Evolutionary conservation across 192 early-diverging fungal species (phyloP).

Genomic region (Pecoramyces ruminantium): DNA sequence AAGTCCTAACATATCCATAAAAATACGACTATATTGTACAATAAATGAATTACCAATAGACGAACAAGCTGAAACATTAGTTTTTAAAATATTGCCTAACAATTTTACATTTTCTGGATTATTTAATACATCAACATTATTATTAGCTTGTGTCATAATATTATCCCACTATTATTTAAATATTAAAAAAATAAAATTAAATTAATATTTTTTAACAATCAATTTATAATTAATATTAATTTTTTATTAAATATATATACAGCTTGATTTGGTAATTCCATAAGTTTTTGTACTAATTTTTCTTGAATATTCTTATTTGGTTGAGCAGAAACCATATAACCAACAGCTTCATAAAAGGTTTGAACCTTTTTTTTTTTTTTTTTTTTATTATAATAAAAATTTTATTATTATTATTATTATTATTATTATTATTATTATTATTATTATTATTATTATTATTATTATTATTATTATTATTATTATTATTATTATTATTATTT

Average conservation of each 20-base stretch:
- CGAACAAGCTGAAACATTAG: slow-evolving; percentile 79
- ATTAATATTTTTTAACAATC: not conserved
- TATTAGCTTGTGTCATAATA: slow-evolving; percentile 50
- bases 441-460: no score
- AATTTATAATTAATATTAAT: not conserved
- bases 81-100: slow-evolving; percentile 83
- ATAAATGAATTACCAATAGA: slow-evolving; percentile 79
- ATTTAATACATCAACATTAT: slow-evolving; percentile 50
- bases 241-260: slow-evolving; percentile 21
- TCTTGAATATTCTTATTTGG: slow-evolving; percentile 59
- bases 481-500: no score
- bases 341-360: slow-evolving; percentile 97
- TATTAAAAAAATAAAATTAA: not conserved
- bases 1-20: slow-evolving; percentile 74
- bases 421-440: no score
- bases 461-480: no score
- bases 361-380: slow-evolving; percentile 37
- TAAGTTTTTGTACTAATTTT: slow-evolving; percentile 63
- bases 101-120: slow-evolving; percentile 72
- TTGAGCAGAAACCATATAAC: slow-evolving; percentile 93
- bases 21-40: slow-evolving; percentile 75
- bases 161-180: slow-evolving; percentile 48
- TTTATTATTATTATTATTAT: no score
- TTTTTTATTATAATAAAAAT: no score
- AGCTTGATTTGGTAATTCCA: slow-evolving; percentile 73